Evolutionary conservation across 2,329 filamentous ascomycete species (phyloP).

Genomic region (Blumeria graminis): DNA sequence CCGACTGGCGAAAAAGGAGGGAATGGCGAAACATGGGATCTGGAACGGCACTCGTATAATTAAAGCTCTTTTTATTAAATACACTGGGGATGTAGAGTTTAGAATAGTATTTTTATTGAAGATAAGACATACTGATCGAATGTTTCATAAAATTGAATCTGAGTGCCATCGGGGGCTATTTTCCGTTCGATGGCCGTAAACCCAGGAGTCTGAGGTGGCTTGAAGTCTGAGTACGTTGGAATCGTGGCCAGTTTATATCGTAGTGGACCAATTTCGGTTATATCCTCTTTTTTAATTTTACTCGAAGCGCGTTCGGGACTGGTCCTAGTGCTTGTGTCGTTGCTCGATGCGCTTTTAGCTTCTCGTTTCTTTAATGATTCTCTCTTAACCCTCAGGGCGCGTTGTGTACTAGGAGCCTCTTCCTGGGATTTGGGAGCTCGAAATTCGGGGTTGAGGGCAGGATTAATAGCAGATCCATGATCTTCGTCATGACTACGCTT

Average conservation of each 20-base stretch:
- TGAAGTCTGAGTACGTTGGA: conserved; percentile 36
- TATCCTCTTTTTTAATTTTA: conserved; percentile 17
- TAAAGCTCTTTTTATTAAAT: conserved; percentile 48
- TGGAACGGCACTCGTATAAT: conserved; percentile 76
- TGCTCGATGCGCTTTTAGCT: conserved; percentile 23
- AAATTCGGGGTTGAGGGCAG: conserved; percentile 47
- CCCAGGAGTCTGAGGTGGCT: conserved; percentile 30
- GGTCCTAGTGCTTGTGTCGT: conserved; percentile 25
- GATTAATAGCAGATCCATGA: conserved; percentile 46
- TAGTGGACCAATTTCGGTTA: conserved; percentile 22
- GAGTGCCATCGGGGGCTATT: conserved; percentile 23
- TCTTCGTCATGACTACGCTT: conserved; percentile 45
- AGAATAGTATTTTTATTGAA: background rate
- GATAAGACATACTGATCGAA: conserved; percentile 32
- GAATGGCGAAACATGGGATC: conserved; percentile 70
- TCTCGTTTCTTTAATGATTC: conserved; percentile 46
- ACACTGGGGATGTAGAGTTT: conserved; percentile 19
- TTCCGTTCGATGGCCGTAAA: conserved; percentile 31
- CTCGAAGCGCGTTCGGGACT: conserved; percentile 29
- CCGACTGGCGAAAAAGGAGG: conserved; percentile 73
- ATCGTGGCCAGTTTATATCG: conserved; percentile 36
- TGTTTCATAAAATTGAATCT: conserved; percentile 34
- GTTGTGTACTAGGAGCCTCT: conserved; percentile 11
- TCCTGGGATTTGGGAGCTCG: conserved; percentile 19
- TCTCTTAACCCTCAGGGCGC: conserved; percentile 30